These are phyloP conservation scores for Apiotrichum gracile DNA, from an alignment of 1,284 basidiomycete genomes.

Conservation along the genomic window DNA sequence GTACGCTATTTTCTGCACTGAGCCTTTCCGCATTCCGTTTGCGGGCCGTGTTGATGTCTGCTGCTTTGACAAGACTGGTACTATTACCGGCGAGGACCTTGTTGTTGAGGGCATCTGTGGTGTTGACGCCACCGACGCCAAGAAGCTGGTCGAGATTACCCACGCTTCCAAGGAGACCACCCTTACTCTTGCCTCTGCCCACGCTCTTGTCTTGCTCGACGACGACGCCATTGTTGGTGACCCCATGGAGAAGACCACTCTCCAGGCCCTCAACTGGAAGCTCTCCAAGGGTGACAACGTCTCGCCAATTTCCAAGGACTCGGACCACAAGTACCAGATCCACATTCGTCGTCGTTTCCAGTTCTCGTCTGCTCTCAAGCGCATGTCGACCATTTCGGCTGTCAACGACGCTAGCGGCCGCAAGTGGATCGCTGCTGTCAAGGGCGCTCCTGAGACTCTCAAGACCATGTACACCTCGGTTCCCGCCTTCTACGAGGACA, in stretches of 20 bases:
- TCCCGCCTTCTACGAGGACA: slow-evolving; percentile 78
- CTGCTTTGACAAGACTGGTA: slow-evolving; percentile 97
- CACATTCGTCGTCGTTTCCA: slow-evolving; percentile 84
- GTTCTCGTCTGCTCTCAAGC: slow-evolving; percentile 89
- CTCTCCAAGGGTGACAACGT: slow-evolving; percentile 71
- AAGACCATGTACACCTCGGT: slow-evolving; percentile 71
- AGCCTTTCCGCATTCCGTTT: slow-evolving; percentile 90
- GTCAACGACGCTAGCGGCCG: slow-evolving; percentile 47
- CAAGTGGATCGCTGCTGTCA: slow-evolving; percentile 59
- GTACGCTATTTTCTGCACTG: slow-evolving; percentile 92
- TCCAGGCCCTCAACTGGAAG: slow-evolving; percentile 88
- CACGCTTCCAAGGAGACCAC: slow-evolving; percentile 72
- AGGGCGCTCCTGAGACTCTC: slow-evolving; percentile 92
- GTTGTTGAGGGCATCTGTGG: slow-evolving; percentile 88
- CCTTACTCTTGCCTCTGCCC: slow-evolving; percentile 84
- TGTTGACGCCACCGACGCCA: slow-evolving; percentile 59
- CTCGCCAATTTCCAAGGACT: slow-evolving; percentile 54
- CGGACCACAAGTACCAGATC: slow-evolving; percentile 59
- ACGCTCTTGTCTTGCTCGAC: slow-evolving; percentile 88
- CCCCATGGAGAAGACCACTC: slow-evolving; percentile 97
- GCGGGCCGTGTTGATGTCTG: slow-evolving; percentile 92
- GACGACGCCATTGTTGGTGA: slow-evolving; percentile 88
- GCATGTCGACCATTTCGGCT: slow-evolving; percentile 87
- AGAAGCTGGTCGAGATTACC: slow-evolving; percentile 70
- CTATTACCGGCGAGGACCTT: slow-evolving; percentile 90